Percentiles rank a stretch among this genome's conserved stretches.
phyloP scores from a whole-genome alignment of 768 basidiomycete genomes.

The Antrodiella citrinella region DNA sequence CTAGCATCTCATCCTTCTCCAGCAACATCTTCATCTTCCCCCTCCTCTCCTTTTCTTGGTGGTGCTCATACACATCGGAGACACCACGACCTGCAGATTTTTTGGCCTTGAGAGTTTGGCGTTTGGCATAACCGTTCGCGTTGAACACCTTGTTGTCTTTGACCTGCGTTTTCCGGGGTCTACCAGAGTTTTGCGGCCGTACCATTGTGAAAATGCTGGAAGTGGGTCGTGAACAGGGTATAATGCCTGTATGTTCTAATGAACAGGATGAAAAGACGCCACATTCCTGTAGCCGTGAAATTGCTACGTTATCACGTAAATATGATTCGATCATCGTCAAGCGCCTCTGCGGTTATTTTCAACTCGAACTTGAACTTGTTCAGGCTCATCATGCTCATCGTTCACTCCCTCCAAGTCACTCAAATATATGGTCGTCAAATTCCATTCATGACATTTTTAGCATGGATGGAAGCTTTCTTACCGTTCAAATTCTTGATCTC shows the following conservation, averaged over 20 bases:
- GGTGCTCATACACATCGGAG: slow-evolving; percentile 60
- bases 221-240: too few species aligned
- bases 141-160: slow-evolving; percentile 27
- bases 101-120: slow-evolving; percentile 35
- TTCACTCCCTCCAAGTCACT: too few species aligned
- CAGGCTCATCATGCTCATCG: too few species aligned
- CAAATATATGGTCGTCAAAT: too few species aligned
- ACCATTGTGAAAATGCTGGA: not conserved
- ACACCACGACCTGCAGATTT: slow-evolving; percentile 13
- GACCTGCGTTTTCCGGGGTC: not conserved
- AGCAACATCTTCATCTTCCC: slow-evolving; percentile 45
- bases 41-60: slow-evolving; percentile 41
- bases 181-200: not conserved
- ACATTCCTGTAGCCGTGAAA: not conserved
- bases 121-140: slow-evolving; percentile 43
- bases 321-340: too few species aligned
- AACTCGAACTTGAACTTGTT: too few species aligned
- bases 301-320: not conserved
- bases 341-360: too few species aligned
- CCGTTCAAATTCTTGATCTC: too few species aligned
- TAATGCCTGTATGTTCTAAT: too few species aligned
- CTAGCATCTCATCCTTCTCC: slow-evolving; percentile 44
- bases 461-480: too few species aligned
- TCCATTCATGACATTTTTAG: too few species aligned
- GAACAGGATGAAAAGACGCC: too few species aligned